Percentiles rank a stretch among this genome's conserved stretches.
phyloP scores from a whole-genome alignment of 2,329 filamentous ascomycete genomes.

The Podosphaera xanthii region DNA sequence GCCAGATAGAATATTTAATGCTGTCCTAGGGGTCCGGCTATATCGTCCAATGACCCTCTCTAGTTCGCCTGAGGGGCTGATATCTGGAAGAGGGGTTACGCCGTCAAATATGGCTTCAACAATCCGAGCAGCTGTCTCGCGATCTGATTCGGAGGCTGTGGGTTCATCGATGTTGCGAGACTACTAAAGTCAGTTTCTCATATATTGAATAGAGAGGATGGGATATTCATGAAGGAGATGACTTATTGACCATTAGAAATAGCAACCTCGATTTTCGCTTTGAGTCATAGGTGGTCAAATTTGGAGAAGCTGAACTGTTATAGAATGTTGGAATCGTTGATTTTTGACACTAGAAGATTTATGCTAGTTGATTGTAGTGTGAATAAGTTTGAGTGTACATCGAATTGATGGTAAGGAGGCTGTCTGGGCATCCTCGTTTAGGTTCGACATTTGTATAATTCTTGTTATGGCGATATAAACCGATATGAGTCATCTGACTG shows the following conservation, averaged over 20 bases:
- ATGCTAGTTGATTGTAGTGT: no score
- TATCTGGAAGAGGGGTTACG: slow-evolving; percentile 16
- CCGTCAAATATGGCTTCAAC: slow-evolving; percentile 21
- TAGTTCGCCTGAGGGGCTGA: slow-evolving; percentile 22
- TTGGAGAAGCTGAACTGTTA: not conserved
- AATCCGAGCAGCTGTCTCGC: slow-evolving; percentile 14
- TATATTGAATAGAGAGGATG: not conserved
- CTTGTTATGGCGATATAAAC: no score
- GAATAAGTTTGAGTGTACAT: no score
- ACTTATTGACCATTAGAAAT: slow-evolving; percentile 11
- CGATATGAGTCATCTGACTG: no score
- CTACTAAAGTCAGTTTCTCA: slow-evolving; percentile 5
- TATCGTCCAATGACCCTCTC: slow-evolving; percentile 22
- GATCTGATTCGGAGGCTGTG: slow-evolving; percentile 9
- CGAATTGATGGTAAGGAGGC: no score
- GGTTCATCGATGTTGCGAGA: slow-evolving; percentile 13
- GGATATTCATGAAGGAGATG: not conserved
- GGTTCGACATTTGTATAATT: no score
- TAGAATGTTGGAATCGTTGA: not conserved
- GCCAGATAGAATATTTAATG: slow-evolving; percentile 8
- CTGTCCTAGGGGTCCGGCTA: slow-evolving; percentile 13
- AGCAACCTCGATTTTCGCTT: slow-evolving; percentile 8
- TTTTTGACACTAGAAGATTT: no score
- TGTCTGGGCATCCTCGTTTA: no score
- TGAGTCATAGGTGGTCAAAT: not conserved